Evolutionary conservation across 1,284 basidiomycete species (phyloP).

Genomic region (Phlebopus sp.): DNA sequence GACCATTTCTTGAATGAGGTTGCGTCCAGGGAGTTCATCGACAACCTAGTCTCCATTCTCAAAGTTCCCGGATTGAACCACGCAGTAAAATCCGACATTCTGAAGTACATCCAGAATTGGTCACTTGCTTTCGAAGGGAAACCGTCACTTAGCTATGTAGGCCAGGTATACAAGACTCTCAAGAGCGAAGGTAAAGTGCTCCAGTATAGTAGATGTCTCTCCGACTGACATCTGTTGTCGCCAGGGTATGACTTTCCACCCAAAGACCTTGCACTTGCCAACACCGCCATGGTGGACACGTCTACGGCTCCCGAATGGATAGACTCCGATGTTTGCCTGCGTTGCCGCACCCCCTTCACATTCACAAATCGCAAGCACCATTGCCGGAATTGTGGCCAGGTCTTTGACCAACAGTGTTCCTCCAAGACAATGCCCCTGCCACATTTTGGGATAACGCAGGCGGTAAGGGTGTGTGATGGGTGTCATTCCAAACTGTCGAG

Average conservation of each 20-base stretch:
- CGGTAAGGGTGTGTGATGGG: conserved; percentile 92
- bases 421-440: conserved; percentile 84
- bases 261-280: conserved; percentile 65
- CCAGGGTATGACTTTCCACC: conserved; percentile 84
- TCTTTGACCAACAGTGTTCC: conserved; percentile 95
- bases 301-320: conserved; percentile 94
- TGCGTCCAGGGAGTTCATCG: conserved; percentile 89
- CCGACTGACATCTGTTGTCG: conserved; percentile 1
- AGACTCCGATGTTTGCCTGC: conserved; percentile 92
- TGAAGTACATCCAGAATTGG: conserved; percentile 90
- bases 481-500: conserved; percentile 77
- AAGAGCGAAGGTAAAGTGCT: conserved; percentile 62
- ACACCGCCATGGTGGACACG: conserved; percentile 83
- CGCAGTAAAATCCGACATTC: conserved; percentile 82
- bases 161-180: conserved; percentile 78
- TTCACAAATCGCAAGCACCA: conserved; percentile 99
- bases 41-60: conserved; percentile 84
- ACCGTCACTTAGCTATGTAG: conserved; percentile 69
- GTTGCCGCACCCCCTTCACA: conserved; percentile 88
- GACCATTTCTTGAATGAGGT: conserved; percentile 87
- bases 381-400: conserved; percentile 96
- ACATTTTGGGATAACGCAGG: conserved; percentile 91
- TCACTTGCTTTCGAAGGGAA: conserved; percentile 86
- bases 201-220: neutral
- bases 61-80: conserved; percentile 71